Evolutionary conservation across 768 basidiomycete genomes (phyloP), one percentile per base, ranked within the genome.

Genomic region (Mycena filopes): DNA sequence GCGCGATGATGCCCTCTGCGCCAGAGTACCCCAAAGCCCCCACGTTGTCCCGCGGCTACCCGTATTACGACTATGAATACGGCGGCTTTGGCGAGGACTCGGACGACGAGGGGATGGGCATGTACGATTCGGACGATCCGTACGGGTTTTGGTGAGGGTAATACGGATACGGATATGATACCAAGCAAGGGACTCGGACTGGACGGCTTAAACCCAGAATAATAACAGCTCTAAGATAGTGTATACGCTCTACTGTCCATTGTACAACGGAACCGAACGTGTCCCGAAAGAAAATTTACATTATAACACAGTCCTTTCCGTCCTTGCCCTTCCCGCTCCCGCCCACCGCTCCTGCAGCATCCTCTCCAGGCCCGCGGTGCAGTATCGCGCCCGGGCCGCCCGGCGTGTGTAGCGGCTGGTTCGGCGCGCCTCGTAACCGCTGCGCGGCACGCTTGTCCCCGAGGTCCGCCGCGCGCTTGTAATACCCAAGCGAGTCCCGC

Each of bases 361-460:
- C 70, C 55, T 80, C 84, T 12, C 81, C 79, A 23, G 82, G 84
- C 47, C 84, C 86, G 43, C 90, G 86, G 60, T 86, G 81, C 36
- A 92, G 78, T 12, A 92, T 86, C 7, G 90, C 81, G 36, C 85
- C 87, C 1, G 89, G 80, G 31, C 87, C 87, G 26, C 88, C 89
- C 5, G 89, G 86, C 59, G 84, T 81, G 56, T 79, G 83, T 65
- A 86, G 75, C 8, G 87, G 85, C 56, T 84, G 84, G 57, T 78
- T 85, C 46, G 84, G 84, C 8, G 86, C 82, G 13, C 87, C 82
- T 73, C 86, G 89, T 16, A 99, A 80, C 55, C 98, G 89, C 72
- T 96, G 94, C 10, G 85, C 80, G 0, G 98, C 96, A 63, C 98
- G 93, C 76, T 94, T 97, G 79, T 99, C 98, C 51, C 97, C 96